Evolutionary conservation across 345 rosid genomes (phyloP), one percentile per base, ranked within the genome.

Genomic region (Arabidopsis suecica): DNA sequence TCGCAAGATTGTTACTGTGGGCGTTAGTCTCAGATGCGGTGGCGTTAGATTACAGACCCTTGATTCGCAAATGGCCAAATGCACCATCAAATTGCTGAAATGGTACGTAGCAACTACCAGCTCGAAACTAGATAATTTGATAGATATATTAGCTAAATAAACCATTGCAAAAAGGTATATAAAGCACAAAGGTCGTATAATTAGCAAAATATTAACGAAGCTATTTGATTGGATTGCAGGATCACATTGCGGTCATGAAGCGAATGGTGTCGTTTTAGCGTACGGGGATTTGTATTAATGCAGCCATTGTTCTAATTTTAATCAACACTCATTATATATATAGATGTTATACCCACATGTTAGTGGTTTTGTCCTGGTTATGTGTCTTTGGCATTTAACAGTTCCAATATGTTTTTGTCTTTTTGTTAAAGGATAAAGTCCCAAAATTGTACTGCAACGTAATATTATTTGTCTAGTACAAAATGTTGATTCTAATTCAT

Each of bases 11-110:
- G 87, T 88, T 65, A 83, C 74, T 69, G 50, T 88, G 33, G 81
- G 78, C 0, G 85, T 86, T 22, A 83, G 74, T 10, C 65, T 88
- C 38, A 55, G 32, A 51, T 94, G 97, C 13, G 88, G 82, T 0
- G 83, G 83, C 16, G 73, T 78, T 25, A 77, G 81, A 13, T 61
- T 90, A 77, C 85, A 84, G 74, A 42, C 73, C 18, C 79, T 88
- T 9, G 86, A 83, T 28, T 81, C 80, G 10, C 61, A 68, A 8
- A 84, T 86, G 89, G 93, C 93, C 36, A 84, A 67, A 68, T 94
- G 98, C 79, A 56, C 76, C 64, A 78, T 91, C 63, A 82, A 77
- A 34, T 11, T 83, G 6, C 81, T 91, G 40, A 82, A 73, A 81
- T 91, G 96, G 97, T 91, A 85, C 55, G 73, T 78, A 5, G 14